Percentiles rank a stretch among this genome's conserved stretches.
Evolutionary conservation across 805 yeast species (phyloP).

Genomic region (Clavispora vitiphila): DNA sequence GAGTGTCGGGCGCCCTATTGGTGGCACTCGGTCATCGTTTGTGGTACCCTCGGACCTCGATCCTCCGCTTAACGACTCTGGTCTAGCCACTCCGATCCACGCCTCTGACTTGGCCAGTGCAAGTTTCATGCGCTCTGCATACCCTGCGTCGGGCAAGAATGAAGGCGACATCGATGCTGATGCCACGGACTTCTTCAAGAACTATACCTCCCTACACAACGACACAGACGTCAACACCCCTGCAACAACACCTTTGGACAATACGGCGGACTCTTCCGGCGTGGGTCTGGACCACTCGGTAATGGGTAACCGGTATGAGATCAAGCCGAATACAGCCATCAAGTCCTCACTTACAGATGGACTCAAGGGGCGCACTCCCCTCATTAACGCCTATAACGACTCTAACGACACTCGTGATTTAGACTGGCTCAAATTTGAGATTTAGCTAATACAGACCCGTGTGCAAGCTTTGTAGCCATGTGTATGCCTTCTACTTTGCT

Average conservation of each 20-base stretch:
- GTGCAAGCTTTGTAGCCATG: background rate
- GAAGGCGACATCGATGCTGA: conserved; percentile 8
- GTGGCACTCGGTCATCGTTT: conserved; percentile 5
- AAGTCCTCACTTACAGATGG: conserved; percentile 15
- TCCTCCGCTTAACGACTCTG: background rate
- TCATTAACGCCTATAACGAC: background rate
- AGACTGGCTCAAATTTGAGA: conserved; percentile 31
- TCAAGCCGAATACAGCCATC: conserved; percentile 10
- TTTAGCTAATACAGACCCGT: conserved; percentile 7
- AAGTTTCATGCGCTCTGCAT: background rate
- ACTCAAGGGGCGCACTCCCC: conserved; percentile 8
- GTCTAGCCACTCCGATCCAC: background rate
- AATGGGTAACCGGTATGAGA: conserved; percentile 12
- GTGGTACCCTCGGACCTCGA: conserved; percentile 9
- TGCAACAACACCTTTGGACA: background rate
- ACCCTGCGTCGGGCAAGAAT: background rate
- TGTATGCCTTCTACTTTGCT: background rate
- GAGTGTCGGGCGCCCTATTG: background rate
- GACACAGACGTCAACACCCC: conserved; percentile 5
- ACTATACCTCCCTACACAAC: conserved; percentile 18
- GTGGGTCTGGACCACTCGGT: conserved; percentile 1
- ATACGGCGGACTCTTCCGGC: background rate
- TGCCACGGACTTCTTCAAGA: conserved; percentile 18
- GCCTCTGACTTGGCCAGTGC: background rate
- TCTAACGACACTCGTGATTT: conserved; percentile 19